Percentiles rank a stretch among this genome's conserved stretches.
phyloP scores from a whole-genome alignment of 2,329 filamentous ascomycete genomes.

The Aschersonia sp. region DNA sequence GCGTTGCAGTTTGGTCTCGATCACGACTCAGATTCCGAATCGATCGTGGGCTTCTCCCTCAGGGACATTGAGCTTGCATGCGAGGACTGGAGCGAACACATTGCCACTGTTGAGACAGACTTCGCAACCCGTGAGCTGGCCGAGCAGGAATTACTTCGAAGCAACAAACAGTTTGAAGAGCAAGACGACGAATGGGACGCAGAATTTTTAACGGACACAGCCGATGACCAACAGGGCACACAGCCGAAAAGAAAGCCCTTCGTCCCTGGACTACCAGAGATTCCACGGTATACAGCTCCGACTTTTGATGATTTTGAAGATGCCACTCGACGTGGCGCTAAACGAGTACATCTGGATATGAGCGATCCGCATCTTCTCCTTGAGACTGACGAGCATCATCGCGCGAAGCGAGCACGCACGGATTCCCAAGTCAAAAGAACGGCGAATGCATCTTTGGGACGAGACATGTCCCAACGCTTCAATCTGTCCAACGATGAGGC shows the following conservation, averaged over 20 bases:
- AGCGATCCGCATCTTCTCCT: constrained; percentile 80
- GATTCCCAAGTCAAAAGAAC: constrained; percentile 49
- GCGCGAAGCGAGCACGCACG: constrained; percentile 42
- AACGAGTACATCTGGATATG: constrained; percentile 69
- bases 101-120: constrained; percentile 29
- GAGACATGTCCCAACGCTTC: constrained; percentile 67
- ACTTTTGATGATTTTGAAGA: constrained; percentile 71
- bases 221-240: constrained; percentile 29
- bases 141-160: constrained; percentile 16
- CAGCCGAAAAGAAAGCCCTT: constrained; percentile 55
- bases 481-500: constrained; percentile 95
- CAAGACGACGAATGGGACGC: constrained; percentile 49
- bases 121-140: constrained; percentile 18
- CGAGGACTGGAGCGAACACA: constrained; percentile 65
- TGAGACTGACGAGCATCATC: constrained; percentile 55
- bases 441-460: constrained; percentile 54
- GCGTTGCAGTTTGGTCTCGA: constrained; percentile 30
- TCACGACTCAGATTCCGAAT: constrained; percentile 43
- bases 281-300: constrained; percentile 46
- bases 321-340: constrained; percentile 56
- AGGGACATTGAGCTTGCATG: constrained; percentile 76
- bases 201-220: constrained; percentile 39
- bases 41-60: constrained; percentile 59
- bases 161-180: constrained; percentile 16
- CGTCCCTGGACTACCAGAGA: constrained; percentile 42